Base-by-base conservation (phyloP, 2,329 filamentous ascomycete genomes). In the Ceratocystis harringtonii region DNA sequence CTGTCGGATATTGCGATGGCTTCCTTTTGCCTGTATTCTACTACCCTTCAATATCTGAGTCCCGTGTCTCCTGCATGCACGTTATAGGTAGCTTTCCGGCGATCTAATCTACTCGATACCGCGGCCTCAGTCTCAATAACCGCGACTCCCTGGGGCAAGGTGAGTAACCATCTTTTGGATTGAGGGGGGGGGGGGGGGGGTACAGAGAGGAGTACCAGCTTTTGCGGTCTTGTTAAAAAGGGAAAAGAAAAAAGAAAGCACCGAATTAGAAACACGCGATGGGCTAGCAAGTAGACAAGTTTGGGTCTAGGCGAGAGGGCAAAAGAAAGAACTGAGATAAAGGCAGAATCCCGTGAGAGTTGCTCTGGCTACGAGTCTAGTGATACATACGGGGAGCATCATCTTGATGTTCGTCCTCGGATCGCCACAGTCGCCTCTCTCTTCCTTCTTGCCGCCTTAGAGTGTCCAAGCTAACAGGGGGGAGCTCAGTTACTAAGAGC, bases 101-200 rank as follows among this genome's bases (percentile, higher is more conserved):
- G 65, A 64, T 64, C 45, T 32, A 66, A 66, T 66, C 65, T 66
- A 66, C 65, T 66, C 65, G 65, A 66, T 66, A 66, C 65, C 65
- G 62, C 61, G 65, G 65, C 36, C 19, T 55, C 8, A 61, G 61
- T 66, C 65, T 66, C 65, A 66, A 45, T 43, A 64, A 61, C 61
- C 65, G 61, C 65, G 52, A 41, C 65, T 32, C 61, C 62, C 55
- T 61, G 64, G 64, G 36, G 22, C n/a, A 64, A 52, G 15, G 44
- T 6, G 25, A 25, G 48, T 52, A 52, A 52, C 48, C 48, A 52
- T 19, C 22, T 52, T 52, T 25, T 52, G 48, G 48, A 25, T 52
- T 2, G 19, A 19, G 8, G 25, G 19, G 45, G 10, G 8, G 17
- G 19, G 22, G 45, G 10, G n/a, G 22, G 45, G 22, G 45, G n/a